Evolutionary conservation across 2,329 filamentous ascomycete genomes (phyloP), one percentile per base, ranked within the genome.

Genomic region (Penicillium digitatum): DNA sequence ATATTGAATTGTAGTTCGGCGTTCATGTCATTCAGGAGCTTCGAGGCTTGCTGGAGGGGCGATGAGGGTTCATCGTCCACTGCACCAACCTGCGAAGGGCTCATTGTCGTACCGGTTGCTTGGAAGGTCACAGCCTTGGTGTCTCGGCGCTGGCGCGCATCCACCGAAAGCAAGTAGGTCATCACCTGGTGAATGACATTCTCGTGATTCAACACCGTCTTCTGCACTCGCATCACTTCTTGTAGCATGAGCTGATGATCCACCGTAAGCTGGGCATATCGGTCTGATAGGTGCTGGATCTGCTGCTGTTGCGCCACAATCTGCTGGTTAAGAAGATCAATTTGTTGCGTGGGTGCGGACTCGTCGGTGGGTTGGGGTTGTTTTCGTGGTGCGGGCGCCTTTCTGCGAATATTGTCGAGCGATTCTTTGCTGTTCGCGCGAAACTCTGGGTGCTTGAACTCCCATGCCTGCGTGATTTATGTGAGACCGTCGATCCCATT

Each of bases 371-470:
- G 76, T 62, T 83, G 82, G 3, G 81, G 74, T 31, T 82, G 74
- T 71, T 96, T 97, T 62, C 93, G 82, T 3, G 93, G 89, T 1
- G 93, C 91, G 0, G 94, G 94, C 2, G 94, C 93, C 76, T 99
- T 99, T 64, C 94, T 83, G 66, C 91, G 86, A 68, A 99, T 99
- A 64, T 96, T 97, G 69, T 99, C 94, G 45, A 99, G 81, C 43
- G 91, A 94, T 70, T 96, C 91, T 73, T 96, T 96, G 75, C 93
- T 95, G 74, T 96, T 93, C 62, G 89, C 87, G 66, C 91, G 89
- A 77, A 99, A 99, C 67, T 96, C 91, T 12, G 93, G 93, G 69
- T 99, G 94, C 71, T 94, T 95, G 72, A 99, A 99, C 71, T 99
- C 94, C 90, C 90, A 95, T 12, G 87, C 85, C 89, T 94, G 67